Evolutionary conservation across 176 grass and related monocot genomes (phyloP), one percentile per base, ranked within the genome.

Genomic region (Elaeis guineensis): DNA sequence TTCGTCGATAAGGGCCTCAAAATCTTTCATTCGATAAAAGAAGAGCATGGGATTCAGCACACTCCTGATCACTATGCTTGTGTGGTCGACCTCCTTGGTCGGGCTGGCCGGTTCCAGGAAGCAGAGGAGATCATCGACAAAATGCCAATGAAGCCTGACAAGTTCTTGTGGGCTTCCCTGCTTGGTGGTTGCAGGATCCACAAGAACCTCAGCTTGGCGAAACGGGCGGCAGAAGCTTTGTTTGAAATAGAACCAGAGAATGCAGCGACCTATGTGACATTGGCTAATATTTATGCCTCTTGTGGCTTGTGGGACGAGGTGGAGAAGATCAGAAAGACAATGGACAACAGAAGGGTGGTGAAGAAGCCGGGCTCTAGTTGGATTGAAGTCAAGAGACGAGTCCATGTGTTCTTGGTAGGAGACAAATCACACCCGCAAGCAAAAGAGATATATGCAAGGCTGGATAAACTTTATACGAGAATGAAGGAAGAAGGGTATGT

Each of bases 171-270:
- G 91, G 75, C 87, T 17, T 91, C 87, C 23, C 70, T 97, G 83
- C 78, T 91, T 26, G 63, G 78, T 75, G 83, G 92, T 11, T 86
- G 83, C 17, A 55, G 62, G 62, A 80, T 75, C 71, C 80, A 85
- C 70, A 88, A 85, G 52, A 97, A 91, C 72, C 65, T 91, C n/a
- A 59, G 12, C 57, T 63, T 88, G 0, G 83, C 72, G 39, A 85
- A 60, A 78, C 25, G 54, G 20, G 87, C 78, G 55, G 81, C 84
- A 0, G 80, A 91, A 72, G 81, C 80, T 19, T 55, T 91, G 67
- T 88, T 97, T 22, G 69, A 88, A 77, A 63, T 91, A 29, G 92
- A 96, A 52, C 92, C 92, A 9, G 84, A 91, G 35, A 97, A 91
- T 65, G 79, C 83, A 25, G 75, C 76, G 16, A 97, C 78, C 4